These are phyloP conservation scores for Thalia dealbata DNA, from an alignment of 176 grass and related monocot genomes.

Conservation along the genomic window DNA sequence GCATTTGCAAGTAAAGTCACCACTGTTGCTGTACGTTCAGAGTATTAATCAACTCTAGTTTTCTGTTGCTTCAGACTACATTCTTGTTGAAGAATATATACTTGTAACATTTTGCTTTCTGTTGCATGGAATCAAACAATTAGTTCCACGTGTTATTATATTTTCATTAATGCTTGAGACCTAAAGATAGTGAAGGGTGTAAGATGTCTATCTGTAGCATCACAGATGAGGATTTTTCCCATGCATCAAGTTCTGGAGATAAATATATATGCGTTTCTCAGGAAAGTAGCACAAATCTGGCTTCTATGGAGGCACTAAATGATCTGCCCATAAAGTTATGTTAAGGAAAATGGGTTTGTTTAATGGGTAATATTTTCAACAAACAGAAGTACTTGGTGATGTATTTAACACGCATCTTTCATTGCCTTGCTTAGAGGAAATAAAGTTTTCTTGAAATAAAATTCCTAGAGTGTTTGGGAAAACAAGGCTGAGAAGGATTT, in stretches of 20 bases:
- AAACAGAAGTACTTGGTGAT: neutral
- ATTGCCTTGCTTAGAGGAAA: neutral
- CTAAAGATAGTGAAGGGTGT: neutral
- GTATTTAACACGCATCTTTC: neutral
- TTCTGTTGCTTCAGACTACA: neutral
- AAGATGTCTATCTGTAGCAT: neutral
- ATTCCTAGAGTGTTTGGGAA: neutral
- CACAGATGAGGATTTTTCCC: neutral
- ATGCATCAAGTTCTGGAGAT: neutral
- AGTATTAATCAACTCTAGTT: neutral
- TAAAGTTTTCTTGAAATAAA: neutral
- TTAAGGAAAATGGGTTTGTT: neutral
- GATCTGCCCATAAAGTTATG: neutral
- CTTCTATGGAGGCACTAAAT: neutral
- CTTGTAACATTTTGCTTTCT: slow-evolving; percentile 1
- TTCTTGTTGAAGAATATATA: slow-evolving; percentile 15
- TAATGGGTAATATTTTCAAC: too few relatives aligned
- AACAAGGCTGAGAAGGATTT: neutral
- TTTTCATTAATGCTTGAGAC: too few relatives aligned
- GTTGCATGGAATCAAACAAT: neutral
- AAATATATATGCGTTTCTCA: neutral
- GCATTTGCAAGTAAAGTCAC: slow-evolving; percentile 42
- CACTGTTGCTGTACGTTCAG: slow-evolving; percentile 57
- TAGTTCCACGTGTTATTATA: neutral
- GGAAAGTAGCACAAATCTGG: neutral